phyloP scores from a whole-genome alignment of 768 basidiomycete genomes.

The Russula emetica region DNA sequence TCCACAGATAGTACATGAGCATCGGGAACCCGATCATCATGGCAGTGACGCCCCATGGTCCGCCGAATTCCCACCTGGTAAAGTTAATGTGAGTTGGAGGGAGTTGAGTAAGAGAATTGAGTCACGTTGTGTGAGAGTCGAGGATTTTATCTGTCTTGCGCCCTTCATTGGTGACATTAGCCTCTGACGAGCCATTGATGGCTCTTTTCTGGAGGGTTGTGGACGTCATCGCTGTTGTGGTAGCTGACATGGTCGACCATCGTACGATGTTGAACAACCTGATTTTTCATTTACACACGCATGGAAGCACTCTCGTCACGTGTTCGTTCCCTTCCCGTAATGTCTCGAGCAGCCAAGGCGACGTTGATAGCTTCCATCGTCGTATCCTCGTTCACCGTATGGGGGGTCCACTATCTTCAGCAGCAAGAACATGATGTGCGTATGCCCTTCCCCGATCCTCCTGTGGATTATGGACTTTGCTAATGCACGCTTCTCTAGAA shows the following conservation, averaged over 20 bases:
- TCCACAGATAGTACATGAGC: slow-evolving; percentile 99
- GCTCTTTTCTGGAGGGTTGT: slow-evolving; percentile 33
- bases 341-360: slow-evolving; percentile 69
- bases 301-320: slow-evolving; percentile 1
- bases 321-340: slow-evolving; percentile 24
- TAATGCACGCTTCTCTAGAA: slow-evolving; percentile 43
- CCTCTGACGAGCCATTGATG: slow-evolving; percentile 32
- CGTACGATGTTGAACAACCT: neutral
- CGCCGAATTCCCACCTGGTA: slow-evolving; percentile 90
- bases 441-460: neutral
- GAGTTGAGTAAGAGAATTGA: slow-evolving; percentile 35
- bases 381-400: slow-evolving; percentile 68
- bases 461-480: neutral
- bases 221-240: slow-evolving; percentile 15
- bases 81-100: neutral
- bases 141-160: slow-evolving; percentile 67
- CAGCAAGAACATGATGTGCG: slow-evolving; percentile 73
- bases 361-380: slow-evolving; percentile 66
- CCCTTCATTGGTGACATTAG: slow-evolving; percentile 60
- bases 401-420: slow-evolving; percentile 88
- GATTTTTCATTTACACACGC: neutral
- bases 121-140: slow-evolving; percentile 43
- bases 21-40: slow-evolving; percentile 95
- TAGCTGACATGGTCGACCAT: slow-evolving; percentile 27
- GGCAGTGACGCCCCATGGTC: slow-evolving; percentile 81